These are phyloP conservation scores for Rhipidocladum racemiflorum DNA, from an alignment of 176 grass and related monocot genomes.

Conservation along the genomic window DNA sequence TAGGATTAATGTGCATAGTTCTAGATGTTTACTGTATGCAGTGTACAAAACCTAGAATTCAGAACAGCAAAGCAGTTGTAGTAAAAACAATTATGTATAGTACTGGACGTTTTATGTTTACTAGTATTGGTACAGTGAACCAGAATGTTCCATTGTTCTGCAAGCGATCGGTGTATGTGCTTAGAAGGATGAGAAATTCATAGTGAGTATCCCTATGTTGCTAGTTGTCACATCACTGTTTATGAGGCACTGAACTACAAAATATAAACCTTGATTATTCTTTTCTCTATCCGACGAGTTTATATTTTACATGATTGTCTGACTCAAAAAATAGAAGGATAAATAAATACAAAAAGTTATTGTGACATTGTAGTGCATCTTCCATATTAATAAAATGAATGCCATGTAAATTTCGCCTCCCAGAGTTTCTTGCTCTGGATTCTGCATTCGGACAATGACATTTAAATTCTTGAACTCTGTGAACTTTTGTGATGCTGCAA, in stretches of 20 bases:
- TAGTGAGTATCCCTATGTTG: neutral
- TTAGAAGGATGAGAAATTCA: neutral
- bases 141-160: neutral
- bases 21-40: neutral
- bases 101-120: neutral
- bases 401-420: neutral
- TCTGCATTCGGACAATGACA: neutral
- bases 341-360: neutral
- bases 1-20: neutral
- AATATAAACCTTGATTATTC: neutral
- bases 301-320: neutral
- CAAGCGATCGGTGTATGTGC: neutral
- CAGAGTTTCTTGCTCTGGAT: neutral
- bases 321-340: neutral
- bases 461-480: neutral
- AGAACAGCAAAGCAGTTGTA: neutral
- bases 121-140: neutral
- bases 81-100: neutral
- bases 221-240: neutral
- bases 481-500: neutral
- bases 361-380: neutral
- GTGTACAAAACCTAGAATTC: neutral
- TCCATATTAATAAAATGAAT: neutral
- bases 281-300: neutral
- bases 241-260: neutral